These are phyloP conservation scores for Trichoderma gamsii DNA, from an alignment of 495 filamentous ascomycete genomes.

Conservation along the genomic window DNA sequence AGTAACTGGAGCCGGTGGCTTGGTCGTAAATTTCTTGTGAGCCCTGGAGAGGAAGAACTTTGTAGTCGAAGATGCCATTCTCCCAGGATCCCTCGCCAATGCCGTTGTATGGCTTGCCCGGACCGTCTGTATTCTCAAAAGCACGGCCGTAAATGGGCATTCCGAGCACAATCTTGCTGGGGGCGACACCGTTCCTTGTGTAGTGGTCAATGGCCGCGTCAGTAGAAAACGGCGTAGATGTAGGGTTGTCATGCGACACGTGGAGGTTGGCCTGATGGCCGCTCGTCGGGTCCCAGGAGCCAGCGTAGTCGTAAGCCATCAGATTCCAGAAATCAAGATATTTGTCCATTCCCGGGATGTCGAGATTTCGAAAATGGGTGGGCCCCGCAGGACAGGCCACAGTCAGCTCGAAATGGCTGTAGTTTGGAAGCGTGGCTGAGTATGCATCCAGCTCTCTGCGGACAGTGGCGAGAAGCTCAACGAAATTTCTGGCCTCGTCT, in stretches of 20 bases:
- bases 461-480: constrained; percentile 62
- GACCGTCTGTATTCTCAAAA: constrained; percentile 70
- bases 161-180: constrained; percentile 73
- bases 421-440: constrained; percentile 37
- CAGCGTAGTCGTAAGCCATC: constrained; percentile 79
- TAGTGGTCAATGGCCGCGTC: constrained; percentile 64
- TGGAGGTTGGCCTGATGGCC: constrained; percentile 83
- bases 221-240: constrained; percentile 66
- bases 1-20: constrained; percentile 61
- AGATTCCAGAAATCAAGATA: constrained; percentile 93
- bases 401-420: constrained; percentile 70
- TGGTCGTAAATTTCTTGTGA: constrained; percentile 45
- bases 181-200: constrained; percentile 52
- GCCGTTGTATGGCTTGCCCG: constrained; percentile 61
- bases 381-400: constrained; percentile 65
- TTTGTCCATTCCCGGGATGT: constrained; percentile 66
- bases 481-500: constrained; percentile 65
- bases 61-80: constrained; percentile 82
- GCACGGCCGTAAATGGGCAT: constrained; percentile 91
- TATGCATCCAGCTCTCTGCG: constrained; percentile 57
- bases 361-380: constrained; percentile 69
- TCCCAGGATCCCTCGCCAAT: constrained; percentile 80
- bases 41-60: constrained; percentile 54
- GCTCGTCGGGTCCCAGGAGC: constrained; percentile 65
- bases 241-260: constrained; percentile 46